These are phyloP conservation scores for Talaromyces sp. DNA, from an alignment of 2,329 filamentous ascomycete species.

Conservation along the genomic window DNA sequence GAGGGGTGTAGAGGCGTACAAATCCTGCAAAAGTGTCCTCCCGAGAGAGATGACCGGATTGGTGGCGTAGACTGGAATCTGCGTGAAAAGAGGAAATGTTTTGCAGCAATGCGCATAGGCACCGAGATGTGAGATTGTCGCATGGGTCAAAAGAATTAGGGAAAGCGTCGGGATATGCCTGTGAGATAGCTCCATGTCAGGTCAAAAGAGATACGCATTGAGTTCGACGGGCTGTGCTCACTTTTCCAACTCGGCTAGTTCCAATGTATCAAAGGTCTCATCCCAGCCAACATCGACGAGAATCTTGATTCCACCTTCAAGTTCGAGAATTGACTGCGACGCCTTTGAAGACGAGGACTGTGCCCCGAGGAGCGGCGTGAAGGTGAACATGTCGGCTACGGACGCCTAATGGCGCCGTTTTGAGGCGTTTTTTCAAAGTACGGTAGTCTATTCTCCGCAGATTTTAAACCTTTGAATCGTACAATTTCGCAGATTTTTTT, in stretches of 20 bases:
- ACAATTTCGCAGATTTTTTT: background rate
- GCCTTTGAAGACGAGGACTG: conserved; percentile 73
- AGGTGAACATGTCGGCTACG: conserved; percentile 73
- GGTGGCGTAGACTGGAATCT: conserved; percentile 92
- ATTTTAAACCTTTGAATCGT: background rate
- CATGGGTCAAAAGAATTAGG: conserved; percentile 88
- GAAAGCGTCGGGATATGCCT: conserved; percentile 90
- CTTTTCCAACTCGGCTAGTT: conserved; percentile 86
- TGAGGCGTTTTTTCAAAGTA: background rate
- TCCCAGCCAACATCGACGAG: conserved; percentile 96
- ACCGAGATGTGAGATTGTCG: conserved; percentile 83
- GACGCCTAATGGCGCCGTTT: conserved; percentile 6
- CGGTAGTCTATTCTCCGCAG: background rate
- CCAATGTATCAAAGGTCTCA: conserved; percentile 75
- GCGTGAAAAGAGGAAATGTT: conserved; percentile 83
- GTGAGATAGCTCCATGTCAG: conserved; percentile 7
- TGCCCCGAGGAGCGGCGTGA: conserved; percentile 86
- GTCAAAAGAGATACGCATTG: conserved; percentile 2
- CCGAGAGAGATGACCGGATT: conserved; percentile 89
- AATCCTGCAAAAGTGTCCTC: conserved; percentile 81
- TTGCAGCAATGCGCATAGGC: conserved; percentile 97
- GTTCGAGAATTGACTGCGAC: conserved; percentile 91
- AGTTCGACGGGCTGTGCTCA: conserved; percentile 37
- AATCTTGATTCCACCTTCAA: conserved; percentile 94
- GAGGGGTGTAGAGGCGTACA: conserved; percentile 85